A percentile compares a stretch with the other conserved stretches of the same genome.
phyloP scores from a whole-genome alignment of 768 basidiomycete species.

The Termitomyces sp. region DNA sequence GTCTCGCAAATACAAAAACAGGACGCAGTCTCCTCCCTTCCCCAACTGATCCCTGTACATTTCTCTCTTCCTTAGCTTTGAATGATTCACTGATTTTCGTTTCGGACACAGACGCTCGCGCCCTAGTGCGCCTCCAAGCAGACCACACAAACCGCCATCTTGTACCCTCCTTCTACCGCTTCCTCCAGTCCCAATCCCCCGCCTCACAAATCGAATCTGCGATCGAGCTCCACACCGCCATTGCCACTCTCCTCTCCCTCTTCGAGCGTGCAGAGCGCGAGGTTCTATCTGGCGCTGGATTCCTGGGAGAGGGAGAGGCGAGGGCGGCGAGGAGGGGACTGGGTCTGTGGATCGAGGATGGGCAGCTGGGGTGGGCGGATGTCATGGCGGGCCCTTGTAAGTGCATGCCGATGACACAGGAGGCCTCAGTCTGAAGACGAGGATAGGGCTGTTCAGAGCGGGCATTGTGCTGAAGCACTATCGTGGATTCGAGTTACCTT shows the following conservation, averaged over 20 bases:
- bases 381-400: slow-evolving; percentile 69
- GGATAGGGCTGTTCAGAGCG: slow-evolving; percentile 65
- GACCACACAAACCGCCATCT: slow-evolving; percentile 62
- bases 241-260: slow-evolving; percentile 46
- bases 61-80: too few relatives aligned
- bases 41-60: slow-evolving; percentile 51
- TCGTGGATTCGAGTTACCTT: slow-evolving; percentile 56
- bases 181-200: slow-evolving; percentile 61
- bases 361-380: slow-evolving; percentile 57
- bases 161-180: slow-evolving; percentile 71
- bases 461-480: slow-evolving; percentile 61
- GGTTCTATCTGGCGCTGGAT: slow-evolving; percentile 32
- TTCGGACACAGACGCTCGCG: slow-evolving; percentile 49
- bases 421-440: background rate
- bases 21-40: slow-evolving; percentile 54
- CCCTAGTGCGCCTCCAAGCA: slow-evolving; percentile 59
- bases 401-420: slow-evolving; percentile 8
- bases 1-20: slow-evolving; percentile 44
- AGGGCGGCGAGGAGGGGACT: slow-evolving; percentile 32
- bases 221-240: slow-evolving; percentile 45
- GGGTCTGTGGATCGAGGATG: slow-evolving; percentile 58
- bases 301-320: slow-evolving; percentile 33
- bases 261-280: slow-evolving; percentile 54
- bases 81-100: background rate
- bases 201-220: slow-evolving; percentile 44